Evolutionary conservation across 139 green algal species (phyloP).

Genomic region (Tetradesmus obliquus): DNA sequence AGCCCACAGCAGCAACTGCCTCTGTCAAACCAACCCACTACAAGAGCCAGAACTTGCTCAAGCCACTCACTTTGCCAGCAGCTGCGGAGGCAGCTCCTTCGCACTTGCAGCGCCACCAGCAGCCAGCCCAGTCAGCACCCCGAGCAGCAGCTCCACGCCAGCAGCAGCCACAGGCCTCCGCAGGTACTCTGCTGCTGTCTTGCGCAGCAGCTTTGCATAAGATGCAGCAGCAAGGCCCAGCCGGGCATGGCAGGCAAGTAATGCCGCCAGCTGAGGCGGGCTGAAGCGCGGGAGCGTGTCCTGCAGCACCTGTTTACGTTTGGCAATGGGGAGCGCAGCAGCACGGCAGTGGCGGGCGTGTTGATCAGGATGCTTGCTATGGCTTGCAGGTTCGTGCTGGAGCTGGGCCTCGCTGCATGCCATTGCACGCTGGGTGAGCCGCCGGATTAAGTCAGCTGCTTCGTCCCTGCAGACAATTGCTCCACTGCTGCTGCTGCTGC

Average conservation of each 20-base stretch:
- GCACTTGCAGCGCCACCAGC: background rate
- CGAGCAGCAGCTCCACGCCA: conserved; percentile 8
- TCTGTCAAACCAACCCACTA: background rate
- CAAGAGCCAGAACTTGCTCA: background rate
- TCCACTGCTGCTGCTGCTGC: too few species aligned
- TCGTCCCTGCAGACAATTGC: too few species aligned
- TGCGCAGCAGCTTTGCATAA: conserved; percentile 29
- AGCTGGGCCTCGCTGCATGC: too few species aligned
- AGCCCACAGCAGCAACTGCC: background rate
- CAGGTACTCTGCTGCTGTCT: conserved; percentile 29
- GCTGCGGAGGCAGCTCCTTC: conserved; percentile 21
- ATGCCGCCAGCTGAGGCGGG: background rate
- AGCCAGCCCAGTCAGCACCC: conserved; percentile 10
- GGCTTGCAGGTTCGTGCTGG: too few species aligned
- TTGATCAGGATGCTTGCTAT: too few species aligned
- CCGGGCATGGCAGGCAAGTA: conserved; percentile 19
- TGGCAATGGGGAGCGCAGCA: background rate
- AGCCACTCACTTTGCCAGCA: conserved; percentile 31
- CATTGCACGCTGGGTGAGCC: too few species aligned
- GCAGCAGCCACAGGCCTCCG: background rate
- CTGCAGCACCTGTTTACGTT: conserved; percentile 16
- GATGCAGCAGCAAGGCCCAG: conserved; percentile 12
- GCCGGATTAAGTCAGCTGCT: too few species aligned
- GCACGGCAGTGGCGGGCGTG: too few species aligned
- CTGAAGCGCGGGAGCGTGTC: background rate